Base-by-base conservation (phyloP, 1,284 basidiomycete species). In the Trametes pubescens region DNA sequence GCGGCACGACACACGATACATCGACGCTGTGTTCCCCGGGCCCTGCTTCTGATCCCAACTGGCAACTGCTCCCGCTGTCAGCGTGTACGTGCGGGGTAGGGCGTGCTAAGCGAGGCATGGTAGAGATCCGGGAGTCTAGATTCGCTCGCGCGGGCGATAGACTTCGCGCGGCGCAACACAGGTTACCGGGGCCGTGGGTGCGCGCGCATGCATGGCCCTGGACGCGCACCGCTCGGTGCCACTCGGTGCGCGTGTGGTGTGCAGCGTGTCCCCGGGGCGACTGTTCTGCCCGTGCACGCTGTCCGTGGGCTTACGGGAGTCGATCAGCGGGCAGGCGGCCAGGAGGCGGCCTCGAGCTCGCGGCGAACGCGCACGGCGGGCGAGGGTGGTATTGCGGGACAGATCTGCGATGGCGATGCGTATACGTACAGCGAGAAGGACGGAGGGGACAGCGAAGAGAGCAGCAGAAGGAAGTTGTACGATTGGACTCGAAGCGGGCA, bases 121-220 rank as follows among this genome's bases (percentile, higher is more conserved):
- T 16, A 62, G 60, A 62, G 60, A 62, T 62, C 57, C 51, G 44
- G 29, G 29, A 38, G n/a, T 24, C 34, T 18, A 63, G 61, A 63
- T 63, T 55, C 38, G n/a, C 40, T 44, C 43, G 43, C 47, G 40
- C 59, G 53, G 35, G 21, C 35, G 22, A 49, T 56, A 34, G 40
- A 40, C 59, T 53, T 61, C 52, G 11, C 24, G 14, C 56, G 44
- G 24, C n/a, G n/a, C 32, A 46, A 49, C 56, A 40, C 56, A 49
- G 35, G 34, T 38, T 57, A 47, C 56, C 56, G 46, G 38, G 21
- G 46, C n/a, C 35, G 44, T 48, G 55, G 56, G 56, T 7, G 43
- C 54, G n/a, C n/a, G n/a, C n/a, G n/a, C 32, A n/a, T 8, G 22
- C n/a, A 11, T n/a, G n/a, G 18, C 24, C 49, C 14, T n/a, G 16